Conservation (phyloP, 306 rosid species). For the Citrullus amarus region DNA sequence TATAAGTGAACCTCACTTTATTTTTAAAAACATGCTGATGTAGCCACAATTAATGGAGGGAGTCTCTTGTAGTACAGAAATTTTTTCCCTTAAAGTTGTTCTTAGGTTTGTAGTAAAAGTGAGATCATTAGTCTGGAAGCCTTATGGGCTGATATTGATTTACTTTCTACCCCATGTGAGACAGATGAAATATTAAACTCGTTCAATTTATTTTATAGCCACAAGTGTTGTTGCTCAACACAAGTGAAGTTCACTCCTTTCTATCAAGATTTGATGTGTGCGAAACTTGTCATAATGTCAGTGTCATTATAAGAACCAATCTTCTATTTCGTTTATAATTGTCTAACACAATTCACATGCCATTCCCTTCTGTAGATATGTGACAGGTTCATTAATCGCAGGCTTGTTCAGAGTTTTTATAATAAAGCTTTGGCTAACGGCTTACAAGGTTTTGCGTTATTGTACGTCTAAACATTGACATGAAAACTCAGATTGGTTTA, state of each 20-base stretch:
- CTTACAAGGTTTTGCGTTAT: conserved; percentile 81
- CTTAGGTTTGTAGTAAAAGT: background rate
- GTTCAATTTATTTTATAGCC: background rate
- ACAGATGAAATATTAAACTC: background rate
- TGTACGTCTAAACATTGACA: conserved; percentile 35
- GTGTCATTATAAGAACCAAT: background rate
- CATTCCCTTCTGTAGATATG: conserved; percentile 53
- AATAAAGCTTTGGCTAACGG: conserved; percentile 79
- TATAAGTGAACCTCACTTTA: too few species aligned
- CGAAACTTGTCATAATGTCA: background rate
- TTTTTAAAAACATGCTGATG: too few species aligned
- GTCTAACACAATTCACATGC: conserved; percentile 7
- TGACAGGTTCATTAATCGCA: conserved; percentile 79
- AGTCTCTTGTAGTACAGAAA: too few species aligned
- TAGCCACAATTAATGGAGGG: too few species aligned
- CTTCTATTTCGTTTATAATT: background rate
- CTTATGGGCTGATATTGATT: background rate
- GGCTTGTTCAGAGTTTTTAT: conserved; percentile 69
- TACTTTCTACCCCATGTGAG: background rate
- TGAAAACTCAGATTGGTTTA: background rate
- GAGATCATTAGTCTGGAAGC: background rate
- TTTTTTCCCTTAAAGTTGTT: background rate
- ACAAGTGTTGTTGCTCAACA: background rate
- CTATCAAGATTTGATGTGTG: background rate
- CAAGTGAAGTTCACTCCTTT: background rate